Evolutionary conservation across 2,329 filamentous ascomycete species (phyloP), one percentile per base, ranked within the genome.

Genomic region (Nemania sp.): DNA sequence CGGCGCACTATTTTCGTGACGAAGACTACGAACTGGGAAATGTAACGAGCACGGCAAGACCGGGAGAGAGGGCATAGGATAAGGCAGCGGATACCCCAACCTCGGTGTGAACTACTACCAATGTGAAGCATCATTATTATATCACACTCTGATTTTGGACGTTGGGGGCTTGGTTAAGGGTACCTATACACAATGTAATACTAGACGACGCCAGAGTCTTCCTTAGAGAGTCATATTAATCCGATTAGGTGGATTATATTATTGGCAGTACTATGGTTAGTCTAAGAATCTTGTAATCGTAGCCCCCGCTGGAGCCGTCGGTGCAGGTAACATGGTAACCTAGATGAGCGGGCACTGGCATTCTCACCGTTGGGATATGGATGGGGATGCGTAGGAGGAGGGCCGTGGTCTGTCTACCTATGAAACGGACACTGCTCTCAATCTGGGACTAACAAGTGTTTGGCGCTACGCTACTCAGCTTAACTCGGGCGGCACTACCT

Each of bases 81-180:
- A 41, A 20, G 23, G 39, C 36, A 24, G 51, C 43, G 47, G 36
- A 55, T 55, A 54, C 52, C 52, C 52, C 34, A 12, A 31, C 28
- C n/a, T 12, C 33, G 8, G 12, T 37, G 33, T 43, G 28, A 37
- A 43, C 12, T 50, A 3, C 40, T 19, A 15, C 12, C 31, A 14
- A 40, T 31, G 24, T 30, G 42, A 33, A 43, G 36, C 17, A 31
- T 43, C 5, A 50, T 47, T 36, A 33, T 22, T 36, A 33, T 22
- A 28, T 17, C 37, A 37, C 15, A 24, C 19, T 43, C 11, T 31
- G 20, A 37, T 15, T 14, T 30, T 20, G 11, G 19, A 8, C 17
- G 14, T 40, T n/a, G 12, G 6, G 6, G 24, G 41, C 34, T n/a
- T 23, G 20, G 12, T 12, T 0, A 23, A 6, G 26, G 31, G 19